A percentile compares a stretch with the other conserved stretches of the same genome.
phyloP scores from a whole-genome alignment of 73 alveolate species.

The Paramecium biaurelia region DNA sequence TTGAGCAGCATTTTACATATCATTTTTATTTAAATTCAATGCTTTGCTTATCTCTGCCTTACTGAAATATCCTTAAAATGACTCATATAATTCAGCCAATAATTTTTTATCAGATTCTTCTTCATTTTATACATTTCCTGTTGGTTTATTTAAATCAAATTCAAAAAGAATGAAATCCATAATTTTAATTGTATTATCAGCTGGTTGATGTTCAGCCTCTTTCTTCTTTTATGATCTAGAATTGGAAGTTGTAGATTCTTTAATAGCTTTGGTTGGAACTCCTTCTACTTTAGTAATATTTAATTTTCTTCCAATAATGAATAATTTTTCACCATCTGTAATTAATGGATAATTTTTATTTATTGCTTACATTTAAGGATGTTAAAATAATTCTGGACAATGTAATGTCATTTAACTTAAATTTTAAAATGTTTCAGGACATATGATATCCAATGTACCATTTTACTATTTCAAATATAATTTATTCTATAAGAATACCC shows the following conservation, averaged over 20 bases:
- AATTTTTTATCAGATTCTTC: conserved; percentile 54
- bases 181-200: conserved; percentile 6
- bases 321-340: conserved; percentile 82
- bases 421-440: conserved; percentile 73
- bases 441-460: conserved; percentile 65
- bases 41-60: conserved; percentile 80
- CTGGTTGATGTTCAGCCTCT: conserved; percentile 52
- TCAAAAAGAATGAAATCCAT: conserved; percentile 56
- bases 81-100: conserved; percentile 63
- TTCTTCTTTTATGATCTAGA: conserved; percentile 45
- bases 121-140: conserved; percentile 59
- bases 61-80: conserved; percentile 74
- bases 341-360: conserved; percentile 85
- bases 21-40: conserved; percentile 69
- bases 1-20: conserved; percentile 75
- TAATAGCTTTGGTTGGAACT: conserved; percentile 26
- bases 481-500: conserved; percentile 83
- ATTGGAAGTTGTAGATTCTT: conserved; percentile 2
- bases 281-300: conserved; percentile 6
- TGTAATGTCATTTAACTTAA: conserved; percentile 71
- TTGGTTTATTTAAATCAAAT: conserved; percentile 45
- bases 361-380: conserved; percentile 60
- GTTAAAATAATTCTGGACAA: conserved; percentile 73
- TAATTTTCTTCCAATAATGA: conserved; percentile 74
- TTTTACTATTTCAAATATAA: conserved; percentile 74